Evolutionary conservation across 208 protist species (phyloP), one percentile per base, ranked within the genome.

Genomic region (Acanthamoeba royreba): DNA sequence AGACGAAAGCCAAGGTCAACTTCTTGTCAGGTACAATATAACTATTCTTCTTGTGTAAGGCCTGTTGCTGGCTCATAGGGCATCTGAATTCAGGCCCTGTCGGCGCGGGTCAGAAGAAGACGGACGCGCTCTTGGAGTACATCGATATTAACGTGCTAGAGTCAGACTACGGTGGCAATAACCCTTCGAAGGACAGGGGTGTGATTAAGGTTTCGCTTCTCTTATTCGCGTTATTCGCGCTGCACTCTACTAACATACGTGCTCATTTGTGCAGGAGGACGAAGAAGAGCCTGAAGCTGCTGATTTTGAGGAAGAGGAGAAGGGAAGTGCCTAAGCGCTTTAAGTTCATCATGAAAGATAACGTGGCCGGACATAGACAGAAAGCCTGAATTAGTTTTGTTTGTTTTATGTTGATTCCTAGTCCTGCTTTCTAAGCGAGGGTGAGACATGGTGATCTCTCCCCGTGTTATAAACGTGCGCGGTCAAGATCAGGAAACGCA

Each of bases 1-100:
- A 77, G 38, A 77, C 66, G 66, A 77, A 77, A 43, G 66, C 66
- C 66, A 77, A 77, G 66, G 45, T 77, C 66, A 77, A 77, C 66
- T 77, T 77, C 66, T 40, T 77, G 38, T 77, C 66, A 9, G 66
- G 66, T 77, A 45, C n/a, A n/a, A n/a, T n/a, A n/a, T n/a, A n/a
- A n/a, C n/a, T n/a, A n/a, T n/a, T n/a, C n/a, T n/a, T n/a, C n/a
- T n/a, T n/a, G n/a, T n/a, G n/a, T n/a, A n/a, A n/a, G n/a, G n/a
- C n/a, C n/a, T n/a, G n/a, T 58, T 58, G 52, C 19, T 77, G 19
- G 66, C 17, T 69, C 58, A 63, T 33, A 5, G 31, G 53, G 7
- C 4, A 28, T 35, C 7, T 69, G 19, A n/a, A n/a, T 38, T 33
- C 66, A 77, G 66, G 66, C 2, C n/a, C 66, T 9, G 45, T 77